Evolutionary conservation across 768 basidiomycete species (phyloP), one percentile per base, ranked within the genome.

Genomic region (Auricularia heimuer): DNA sequence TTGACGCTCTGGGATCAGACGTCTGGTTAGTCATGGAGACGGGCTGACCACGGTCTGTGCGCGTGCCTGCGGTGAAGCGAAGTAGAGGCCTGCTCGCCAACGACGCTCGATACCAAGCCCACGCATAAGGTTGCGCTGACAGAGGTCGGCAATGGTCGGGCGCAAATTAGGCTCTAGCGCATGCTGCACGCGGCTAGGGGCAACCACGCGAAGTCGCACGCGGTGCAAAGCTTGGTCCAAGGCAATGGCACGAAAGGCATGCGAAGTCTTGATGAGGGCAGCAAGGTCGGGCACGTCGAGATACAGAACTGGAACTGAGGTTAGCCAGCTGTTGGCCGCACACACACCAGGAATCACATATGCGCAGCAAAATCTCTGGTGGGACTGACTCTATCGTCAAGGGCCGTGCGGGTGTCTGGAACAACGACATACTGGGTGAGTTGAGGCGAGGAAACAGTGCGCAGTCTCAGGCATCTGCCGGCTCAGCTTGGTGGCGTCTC

Each of bases 211-310:
- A 65, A 90, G 72, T 12, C 89, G 83, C 65, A 81, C 78, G 56
- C 78, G 81, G 69, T 90, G 87, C 37, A 91, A 75, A 10, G 85
- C 80, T 0, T 84, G 86, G 71, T 90, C 88, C 6, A 78, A 72
- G 11, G 86, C 81, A 62, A 89, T 76, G 6, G 70, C 71, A 7
- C 79, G 78, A 6, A 90, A 77, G 29, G 72, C 66, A 34, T 79
- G 82, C 62, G 77, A 80, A 34, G 81, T 77, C 64, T 76, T 80
- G 7, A 82, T 79, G 47, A 89, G 71, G 1, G 78, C 70, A 60
- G 81, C 81, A 58, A 90, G 80, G 71, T 91, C 89, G 0, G 89
- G 89, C 4, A 90, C 73, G 73, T 90, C 89, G 64, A 91, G 78
- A 72, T 83, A 90, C 0, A 85, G 84, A 56, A 88, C 88, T 89